A percentile compares a stretch with the other conserved stretches of the same genome.
phyloP scores from a whole-genome alignment of 1,139 yeast species.

The Torulaspora globosa region DNA sequence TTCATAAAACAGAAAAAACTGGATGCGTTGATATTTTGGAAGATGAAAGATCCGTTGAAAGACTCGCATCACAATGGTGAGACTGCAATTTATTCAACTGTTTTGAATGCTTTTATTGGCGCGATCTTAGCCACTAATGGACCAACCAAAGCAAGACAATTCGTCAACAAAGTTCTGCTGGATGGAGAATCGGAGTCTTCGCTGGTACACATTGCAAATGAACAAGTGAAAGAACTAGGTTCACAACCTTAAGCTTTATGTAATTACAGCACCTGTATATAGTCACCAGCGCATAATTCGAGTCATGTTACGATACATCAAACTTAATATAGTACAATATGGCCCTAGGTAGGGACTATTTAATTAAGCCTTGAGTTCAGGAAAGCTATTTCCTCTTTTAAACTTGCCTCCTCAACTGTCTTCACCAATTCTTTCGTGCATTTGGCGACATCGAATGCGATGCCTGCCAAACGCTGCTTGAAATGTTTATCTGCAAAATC shows the following conservation, averaged over 20 bases:
- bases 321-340: constrained; percentile 7
- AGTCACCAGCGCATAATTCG: constrained; percentile 8
- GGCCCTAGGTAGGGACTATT: neutral
- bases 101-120: constrained; percentile 73
- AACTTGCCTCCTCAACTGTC: constrained; percentile 90
- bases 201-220: constrained; percentile 25
- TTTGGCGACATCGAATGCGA: constrained; percentile 93
- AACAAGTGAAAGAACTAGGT: constrained; percentile 6
- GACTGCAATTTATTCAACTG: constrained; percentile 58
- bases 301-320: constrained; percentile 1
- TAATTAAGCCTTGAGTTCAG: constrained; percentile 38
- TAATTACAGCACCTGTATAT: constrained; percentile 10
- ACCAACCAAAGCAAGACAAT: constrained; percentile 50
- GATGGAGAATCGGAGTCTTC: constrained; percentile 21
- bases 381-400: constrained; percentile 66
- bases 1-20: constrained; percentile 50
- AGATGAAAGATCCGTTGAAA: constrained; percentile 50
- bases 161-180: constrained; percentile 46
- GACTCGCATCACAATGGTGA: constrained; percentile 55
- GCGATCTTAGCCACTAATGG: constrained; percentile 75
- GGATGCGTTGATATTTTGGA: constrained; percentile 68
- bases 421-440: constrained; percentile 93
- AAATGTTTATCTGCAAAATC: constrained; percentile 84
- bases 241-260: constrained; percentile 2
- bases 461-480: constrained; percentile 85